Conservation (phyloP, 306 rosid species). For the Casuarina glauca region DNA sequence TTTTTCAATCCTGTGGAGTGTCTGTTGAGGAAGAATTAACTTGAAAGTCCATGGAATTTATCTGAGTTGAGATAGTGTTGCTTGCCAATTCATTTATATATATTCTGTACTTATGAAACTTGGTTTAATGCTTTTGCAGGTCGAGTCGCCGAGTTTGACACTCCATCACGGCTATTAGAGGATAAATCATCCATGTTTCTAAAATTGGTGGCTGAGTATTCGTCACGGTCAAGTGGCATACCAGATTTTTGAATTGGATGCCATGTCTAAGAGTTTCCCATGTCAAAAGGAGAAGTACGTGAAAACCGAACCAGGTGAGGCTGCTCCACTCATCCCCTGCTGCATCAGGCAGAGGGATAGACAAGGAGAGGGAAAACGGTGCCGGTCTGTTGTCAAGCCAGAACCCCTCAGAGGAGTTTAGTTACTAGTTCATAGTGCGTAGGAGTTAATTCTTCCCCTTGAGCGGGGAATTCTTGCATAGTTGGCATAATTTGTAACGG, state of each 20-base stretch:
- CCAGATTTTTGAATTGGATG: slow-evolving; percentile 51
- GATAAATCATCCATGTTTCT: slow-evolving; percentile 90
- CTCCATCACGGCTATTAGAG: slow-evolving; percentile 73
- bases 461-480: slow-evolving; percentile 38
- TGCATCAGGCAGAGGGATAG: slow-evolving; percentile 32
- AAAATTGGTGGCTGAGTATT: slow-evolving; percentile 80
- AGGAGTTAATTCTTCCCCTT: slow-evolving; percentile 39
- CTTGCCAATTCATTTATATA: no score
- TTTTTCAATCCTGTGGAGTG: neutral
- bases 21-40: neutral
- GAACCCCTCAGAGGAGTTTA: slow-evolving; percentile 27
- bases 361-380: slow-evolving; percentile 15
- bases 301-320: slow-evolving; percentile 12
- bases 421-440: slow-evolving; percentile 28
- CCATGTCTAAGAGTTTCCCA: slow-evolving; percentile 28
- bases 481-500: slow-evolving; percentile 28
- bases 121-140: slow-evolving; percentile 53
- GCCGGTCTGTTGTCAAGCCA: neutral
- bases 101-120: slow-evolving; percentile 14
- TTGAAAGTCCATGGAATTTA: neutral
- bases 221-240: slow-evolving; percentile 71
- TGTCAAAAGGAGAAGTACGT: slow-evolving; percentile 30
- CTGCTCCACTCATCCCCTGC: slow-evolving; percentile 30
- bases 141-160: slow-evolving; percentile 78
- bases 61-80: no score